Percentiles rank a stretch among this genome's conserved stretches.
Evolutionary conservation across 2,329 filamentous ascomycete species (phyloP).

Genomic region (Neofusicoccum ribis): DNA sequence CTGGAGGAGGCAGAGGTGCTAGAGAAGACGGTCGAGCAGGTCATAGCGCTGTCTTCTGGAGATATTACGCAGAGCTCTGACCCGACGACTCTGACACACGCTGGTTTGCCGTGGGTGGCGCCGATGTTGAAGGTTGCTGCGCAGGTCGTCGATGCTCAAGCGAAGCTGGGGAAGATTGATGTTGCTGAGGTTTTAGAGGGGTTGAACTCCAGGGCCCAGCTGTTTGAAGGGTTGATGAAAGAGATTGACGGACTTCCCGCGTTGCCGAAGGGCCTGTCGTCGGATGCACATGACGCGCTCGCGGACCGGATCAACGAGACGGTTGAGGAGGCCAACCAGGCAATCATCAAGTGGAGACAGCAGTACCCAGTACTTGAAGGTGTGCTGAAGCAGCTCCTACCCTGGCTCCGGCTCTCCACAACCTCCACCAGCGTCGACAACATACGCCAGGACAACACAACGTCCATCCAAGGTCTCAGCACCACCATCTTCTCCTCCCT

Average conservation of each 20-base stretch:
- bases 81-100: constrained; percentile 21
- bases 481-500: constrained; percentile 63
- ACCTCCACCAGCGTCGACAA: background rate
- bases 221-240: background rate
- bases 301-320: background rate
- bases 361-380: background rate
- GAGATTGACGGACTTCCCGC: background rate
- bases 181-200: constrained; percentile 15
- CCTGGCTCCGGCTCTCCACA: background rate
- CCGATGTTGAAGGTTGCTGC: constrained; percentile 65
- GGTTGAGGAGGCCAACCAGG: background rate
- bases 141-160: constrained; percentile 66
- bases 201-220: background rate
- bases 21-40: constrained; percentile 37
- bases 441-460: background rate
- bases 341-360: background rate
- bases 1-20: constrained; percentile 44
- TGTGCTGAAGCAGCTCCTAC: background rate
- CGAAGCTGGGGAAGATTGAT: constrained; percentile 57
- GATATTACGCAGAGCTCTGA: constrained; percentile 13
- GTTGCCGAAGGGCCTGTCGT: constrained; percentile 11
- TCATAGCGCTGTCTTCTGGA: constrained; percentile 31
- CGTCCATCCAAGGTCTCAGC: constrained; percentile 50
- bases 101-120: constrained; percentile 60
- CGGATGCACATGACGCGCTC: background rate